A percentile compares a stretch with the other conserved stretches of the same genome.
Conservation (phyloP, 2,329 filamentous ascomycete species). For the Talaromyces rugulosus region DNA sequence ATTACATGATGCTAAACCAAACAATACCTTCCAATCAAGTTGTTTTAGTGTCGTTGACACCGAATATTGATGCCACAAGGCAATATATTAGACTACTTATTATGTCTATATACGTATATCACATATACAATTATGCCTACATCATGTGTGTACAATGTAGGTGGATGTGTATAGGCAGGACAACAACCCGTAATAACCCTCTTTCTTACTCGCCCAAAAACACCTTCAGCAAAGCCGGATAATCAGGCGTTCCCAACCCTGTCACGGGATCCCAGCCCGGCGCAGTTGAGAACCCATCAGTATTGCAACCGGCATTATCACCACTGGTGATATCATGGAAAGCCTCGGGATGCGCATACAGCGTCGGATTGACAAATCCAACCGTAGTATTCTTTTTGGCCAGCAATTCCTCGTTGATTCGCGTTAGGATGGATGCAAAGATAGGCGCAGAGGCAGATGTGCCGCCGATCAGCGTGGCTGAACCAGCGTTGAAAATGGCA, state of each 20-base stretch:
- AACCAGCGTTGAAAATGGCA: conserved; percentile 23
- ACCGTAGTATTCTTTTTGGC: conserved; percentile 46
- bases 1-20: no score
- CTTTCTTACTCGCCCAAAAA: conserved; percentile 22
- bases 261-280: conserved; percentile 29
- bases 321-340: conserved; percentile 30
- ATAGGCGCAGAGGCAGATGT: conserved; percentile 52
- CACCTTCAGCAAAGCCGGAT: conserved; percentile 27
- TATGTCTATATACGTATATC: neutral
- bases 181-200: neutral
- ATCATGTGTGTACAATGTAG: neutral
- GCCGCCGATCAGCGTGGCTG: conserved; percentile 22
- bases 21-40: no score
- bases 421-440: conserved; percentile 55
- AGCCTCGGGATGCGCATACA: conserved; percentile 44
- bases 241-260: conserved; percentile 30
- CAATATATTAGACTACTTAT: neutral
- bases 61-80: no score
- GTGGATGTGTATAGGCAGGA: neutral
- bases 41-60: no score
- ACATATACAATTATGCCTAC: neutral
- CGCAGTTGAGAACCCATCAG: conserved; percentile 22
- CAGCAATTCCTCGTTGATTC: conserved; percentile 60
- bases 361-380: conserved; percentile 59
- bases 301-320: conserved; percentile 27